These are phyloP conservation scores for Crucihimalaya himalaica DNA, from an alignment of 345 rosid genomes.

Conservation along the genomic window DNA sequence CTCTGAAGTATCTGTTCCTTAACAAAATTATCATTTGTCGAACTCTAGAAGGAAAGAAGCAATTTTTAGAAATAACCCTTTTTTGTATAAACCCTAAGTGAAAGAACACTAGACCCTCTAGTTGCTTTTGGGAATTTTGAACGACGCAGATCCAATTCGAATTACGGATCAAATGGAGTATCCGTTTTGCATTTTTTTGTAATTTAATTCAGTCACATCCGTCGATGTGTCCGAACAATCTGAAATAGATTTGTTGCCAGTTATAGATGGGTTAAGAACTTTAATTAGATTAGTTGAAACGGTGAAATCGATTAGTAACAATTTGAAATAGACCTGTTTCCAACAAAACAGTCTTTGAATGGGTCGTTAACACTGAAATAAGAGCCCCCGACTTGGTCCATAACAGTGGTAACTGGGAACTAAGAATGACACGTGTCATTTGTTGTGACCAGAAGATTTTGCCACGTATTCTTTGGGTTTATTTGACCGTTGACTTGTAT, in stretches of 20 bases:
- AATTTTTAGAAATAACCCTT: neutral
- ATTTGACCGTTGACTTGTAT: conserved; percentile 33
- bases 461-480: conserved; percentile 32
- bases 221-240: no score
- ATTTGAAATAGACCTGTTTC: no score
- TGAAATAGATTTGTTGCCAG: no score
- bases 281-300: neutral
- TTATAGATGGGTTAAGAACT: neutral
- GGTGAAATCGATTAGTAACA: no score
- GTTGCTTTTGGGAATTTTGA: conserved; percentile 3
- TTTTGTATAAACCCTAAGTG: conserved; percentile 14
- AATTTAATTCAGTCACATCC: neutral
- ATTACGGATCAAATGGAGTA: neutral
- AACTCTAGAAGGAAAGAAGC: neutral
- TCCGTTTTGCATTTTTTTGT: neutral
- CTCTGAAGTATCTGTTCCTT: neutral
- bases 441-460: neutral
- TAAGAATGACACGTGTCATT: conserved; percentile 24
- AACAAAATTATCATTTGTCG: neutral
- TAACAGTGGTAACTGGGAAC: neutral
- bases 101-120: conserved; percentile 1
- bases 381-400: conserved; percentile 29
- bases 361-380: conserved; percentile 13
- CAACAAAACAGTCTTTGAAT: neutral
- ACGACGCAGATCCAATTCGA: conserved; percentile 1